These are phyloP conservation scores for Auxenochlorella protothecoides DNA, from an alignment of 139 green algal species.

Conservation along the genomic window DNA sequence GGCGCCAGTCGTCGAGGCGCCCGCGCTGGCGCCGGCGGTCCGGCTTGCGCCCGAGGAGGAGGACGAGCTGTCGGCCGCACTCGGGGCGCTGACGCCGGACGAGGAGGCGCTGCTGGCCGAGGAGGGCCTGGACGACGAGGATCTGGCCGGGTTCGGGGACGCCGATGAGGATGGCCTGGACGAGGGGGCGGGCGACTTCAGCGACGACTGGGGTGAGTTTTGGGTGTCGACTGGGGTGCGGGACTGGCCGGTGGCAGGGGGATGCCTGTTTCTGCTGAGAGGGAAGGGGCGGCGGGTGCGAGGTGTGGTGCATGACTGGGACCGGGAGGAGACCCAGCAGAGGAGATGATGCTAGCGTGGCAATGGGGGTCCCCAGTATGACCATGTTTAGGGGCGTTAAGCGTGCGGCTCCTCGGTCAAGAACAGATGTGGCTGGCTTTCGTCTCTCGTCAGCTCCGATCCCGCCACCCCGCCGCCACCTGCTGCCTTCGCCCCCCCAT, in stretches of 20 bases:
- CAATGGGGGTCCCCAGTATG: not conserved
- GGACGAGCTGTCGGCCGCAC: not conserved
- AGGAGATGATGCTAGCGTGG: too few relatives aligned
- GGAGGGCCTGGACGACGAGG: slow-evolving; percentile 3
- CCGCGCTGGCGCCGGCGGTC: too few relatives aligned
- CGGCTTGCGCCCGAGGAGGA: too few relatives aligned
- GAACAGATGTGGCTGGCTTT: slow-evolving; percentile 9
- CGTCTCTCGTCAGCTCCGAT: slow-evolving; percentile 6
- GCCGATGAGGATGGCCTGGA: too few relatives aligned
- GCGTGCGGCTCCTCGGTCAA: not conserved
- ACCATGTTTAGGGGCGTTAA: not conserved
- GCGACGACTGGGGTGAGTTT: not conserved
- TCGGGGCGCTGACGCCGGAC: slow-evolving; percentile 19
- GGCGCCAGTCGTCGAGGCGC: not conserved
- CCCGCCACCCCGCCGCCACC: not conserved
- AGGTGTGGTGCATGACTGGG: too few relatives aligned
- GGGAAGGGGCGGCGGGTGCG: too few relatives aligned
- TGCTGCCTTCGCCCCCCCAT: not conserved
- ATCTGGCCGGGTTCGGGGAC: not conserved
- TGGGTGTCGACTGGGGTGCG: not conserved
- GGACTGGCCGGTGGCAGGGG: not conserved
- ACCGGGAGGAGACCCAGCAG: too few relatives aligned
- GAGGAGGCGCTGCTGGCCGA: slow-evolving; percentile 26
- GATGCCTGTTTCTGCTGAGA: not conserved
- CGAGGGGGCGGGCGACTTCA: too few relatives aligned